Base-by-base conservation (phyloP, 176 grass and related monocot species). In the Olyra latifolia region DNA sequence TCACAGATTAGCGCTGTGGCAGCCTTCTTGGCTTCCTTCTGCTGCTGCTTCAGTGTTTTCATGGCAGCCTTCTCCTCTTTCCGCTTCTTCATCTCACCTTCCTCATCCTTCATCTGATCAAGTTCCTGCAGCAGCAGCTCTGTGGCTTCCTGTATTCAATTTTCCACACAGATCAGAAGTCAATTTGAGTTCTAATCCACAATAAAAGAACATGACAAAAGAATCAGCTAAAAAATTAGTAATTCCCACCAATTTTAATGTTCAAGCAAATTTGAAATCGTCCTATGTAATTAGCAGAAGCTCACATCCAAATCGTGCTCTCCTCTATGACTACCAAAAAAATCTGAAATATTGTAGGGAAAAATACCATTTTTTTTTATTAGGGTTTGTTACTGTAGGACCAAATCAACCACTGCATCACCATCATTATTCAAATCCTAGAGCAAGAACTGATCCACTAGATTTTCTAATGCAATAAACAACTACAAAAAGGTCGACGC, bases 61-160 rank as follows among this genome's bases (percentile, higher is more conserved):
- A 66, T 80, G 10, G 69, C 75, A 30, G 48, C 88, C 75, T 88
- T 71, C 38, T 85, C 66, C 73, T 91, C 76, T 76, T 85, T 87
- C 27, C 38, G 38, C 25, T 35, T 77, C 55, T 75, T 91, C 88
- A 64, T 71, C 60, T 69, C 72, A 17, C 73, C 82, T 7, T 89
- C 88, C 43, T 78, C 76, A 12, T 84, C 56, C 69, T 75, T 91
- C 75, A 98, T 86, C 83, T 75, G 88, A 42, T 81, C 86, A 56
- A 91, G 65, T 38, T 93, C 83, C 16, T 89, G 47, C 8, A 94
- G 20, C 81, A 98, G 82, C 10, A 93, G 54, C 81, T 87, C 85
- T 0, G 90, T 83, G 24, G 90, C 88, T 74, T 95, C 88, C 92
- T 98, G 64, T 1, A 40, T 52, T 2, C 10, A 40, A 19, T 72